A percentile compares a stretch with the other conserved stretches of the same genome.
phyloP scores from a whole-genome alignment of 2,329 filamentous ascomycete species.

The Hymenoscyphus infarciens region DNA sequence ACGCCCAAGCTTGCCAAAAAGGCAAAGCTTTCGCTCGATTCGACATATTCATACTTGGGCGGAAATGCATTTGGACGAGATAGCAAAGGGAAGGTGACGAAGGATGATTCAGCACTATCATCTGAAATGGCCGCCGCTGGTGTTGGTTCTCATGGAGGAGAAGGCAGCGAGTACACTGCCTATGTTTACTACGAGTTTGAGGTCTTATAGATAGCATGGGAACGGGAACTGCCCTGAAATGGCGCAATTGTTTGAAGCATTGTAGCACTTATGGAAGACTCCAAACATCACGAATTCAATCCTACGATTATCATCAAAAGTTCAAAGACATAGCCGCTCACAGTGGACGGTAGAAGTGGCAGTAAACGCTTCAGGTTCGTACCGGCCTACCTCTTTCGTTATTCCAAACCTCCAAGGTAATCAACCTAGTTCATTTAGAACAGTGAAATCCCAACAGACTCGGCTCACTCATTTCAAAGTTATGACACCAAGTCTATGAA shows the following conservation, averaged over 20 bases:
- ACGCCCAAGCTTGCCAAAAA: slow-evolving; percentile 79
- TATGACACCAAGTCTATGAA: slow-evolving; percentile 1
- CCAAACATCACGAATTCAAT: slow-evolving; percentile 12
- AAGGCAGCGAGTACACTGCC: slow-evolving; percentile 82
- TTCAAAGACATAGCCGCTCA: too few relatives aligned
- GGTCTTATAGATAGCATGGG: slow-evolving; percentile 44
- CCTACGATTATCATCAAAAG: neutral
- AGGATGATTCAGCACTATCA: slow-evolving; percentile 77
- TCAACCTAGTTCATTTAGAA: too few relatives aligned
- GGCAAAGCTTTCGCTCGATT: slow-evolving; percentile 73
- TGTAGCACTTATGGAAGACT: slow-evolving; percentile 24
- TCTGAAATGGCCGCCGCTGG: slow-evolving; percentile 81
- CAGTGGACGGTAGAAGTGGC: too few relatives aligned
- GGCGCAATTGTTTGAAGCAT: slow-evolving; percentile 24
- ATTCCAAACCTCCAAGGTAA: too few relatives aligned
- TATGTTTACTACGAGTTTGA: slow-evolving; percentile 98
- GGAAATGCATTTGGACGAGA: slow-evolving; percentile 92
- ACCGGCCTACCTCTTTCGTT: too few relatives aligned
- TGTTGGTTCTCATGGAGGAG: slow-evolving; percentile 56
- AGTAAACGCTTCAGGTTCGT: too few relatives aligned
- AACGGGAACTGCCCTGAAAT: slow-evolving; percentile 12
- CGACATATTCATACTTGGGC: slow-evolving; percentile 83
- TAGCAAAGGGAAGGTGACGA: slow-evolving; percentile 87
- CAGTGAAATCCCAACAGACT: too few relatives aligned
- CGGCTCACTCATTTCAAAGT: neutral